phyloP scores from a whole-genome alignment of 495 filamentous ascomycete species.

The Bryoglossum gracile region DNA sequence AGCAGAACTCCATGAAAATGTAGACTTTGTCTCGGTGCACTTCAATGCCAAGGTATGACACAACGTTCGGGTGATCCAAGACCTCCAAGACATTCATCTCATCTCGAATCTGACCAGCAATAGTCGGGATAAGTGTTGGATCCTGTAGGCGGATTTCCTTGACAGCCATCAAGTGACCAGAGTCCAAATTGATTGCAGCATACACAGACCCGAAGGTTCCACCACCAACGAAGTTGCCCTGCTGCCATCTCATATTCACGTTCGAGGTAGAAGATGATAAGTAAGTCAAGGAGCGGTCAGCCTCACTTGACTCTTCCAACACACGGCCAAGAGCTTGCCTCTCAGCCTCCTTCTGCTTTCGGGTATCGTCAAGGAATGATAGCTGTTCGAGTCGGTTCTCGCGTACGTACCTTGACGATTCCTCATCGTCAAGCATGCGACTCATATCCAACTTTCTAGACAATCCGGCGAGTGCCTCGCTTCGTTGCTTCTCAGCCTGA shows the following conservation, averaged over 20 bases:
- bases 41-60: slow-evolving; percentile 95
- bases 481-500: slow-evolving; percentile 77
- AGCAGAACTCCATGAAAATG: slow-evolving; percentile 99
- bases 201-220: slow-evolving; percentile 97
- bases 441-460: slow-evolving; percentile 68
- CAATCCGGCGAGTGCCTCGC: slow-evolving; percentile 69
- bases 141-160: slow-evolving; percentile 98
- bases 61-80: slow-evolving; percentile 93
- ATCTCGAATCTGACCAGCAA: slow-evolving; percentile 87
- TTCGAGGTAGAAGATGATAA: slow-evolving; percentile 91
- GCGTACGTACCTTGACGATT: slow-evolving; percentile 64
- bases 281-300: slow-evolving; percentile 87
- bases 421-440: slow-evolving; percentile 74
- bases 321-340: slow-evolving; percentile 83
- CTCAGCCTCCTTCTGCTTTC: slow-evolving; percentile 78
- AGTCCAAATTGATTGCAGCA: slow-evolving; percentile 92
- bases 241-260: slow-evolving; percentile 92
- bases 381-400: slow-evolving; percentile 66
- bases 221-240: slow-evolving; percentile 93
- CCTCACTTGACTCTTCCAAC: slow-evolving; percentile 88
- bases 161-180: slow-evolving; percentile 93
- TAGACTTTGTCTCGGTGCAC: slow-evolving; percentile 98
- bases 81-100: slow-evolving; percentile 96
- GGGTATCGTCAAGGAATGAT: slow-evolving; percentile 62
- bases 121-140: slow-evolving; percentile 88